Base-by-base conservation (phyloP, 179 eudicot species). In the Beta corolliflora region DNA sequence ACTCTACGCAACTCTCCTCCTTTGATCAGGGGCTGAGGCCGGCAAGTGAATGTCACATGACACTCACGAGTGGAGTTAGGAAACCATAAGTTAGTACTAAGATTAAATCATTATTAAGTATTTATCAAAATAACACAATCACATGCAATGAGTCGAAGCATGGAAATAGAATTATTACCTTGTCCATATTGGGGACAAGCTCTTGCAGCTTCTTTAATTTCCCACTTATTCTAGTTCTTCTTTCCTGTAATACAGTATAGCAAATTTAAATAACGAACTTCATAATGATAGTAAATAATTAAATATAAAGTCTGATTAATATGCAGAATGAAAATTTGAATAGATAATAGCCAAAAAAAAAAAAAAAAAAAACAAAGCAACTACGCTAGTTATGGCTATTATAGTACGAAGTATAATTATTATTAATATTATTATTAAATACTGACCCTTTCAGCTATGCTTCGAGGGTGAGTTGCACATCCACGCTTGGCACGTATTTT, bases 171-270 rank as follows among this genome's bases (percentile, higher is more conserved):
- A 12, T 5, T 3, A n/a, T 59, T 75, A 93, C 97, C 94, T 93
- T 93, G 78, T 93, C 97, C 94, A 92, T 91, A 84, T 93, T 93
- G 59, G 97, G 97, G 66, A 93, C 95, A 75, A 92, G 93, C 6
- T 92, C 97, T 71, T 93, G 95, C 76, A 93, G 85, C 82, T 91
- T 93, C 88, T 89, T 92, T 68, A 93, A 67, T 81, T 91, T 92
- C 61, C 91, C 93, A 77, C 93, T 92, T 81, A 93, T 93, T 86
- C 93, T 88, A 7, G 91, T 93, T 82, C 98, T 88, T 80, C 98
- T 88, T 72, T 92, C 98, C 98, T 93, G 78, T 77, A 84, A 4
- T 58, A 58, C 16, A 58, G 21, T 36, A 36, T 36, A 36, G 41
- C 41, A 36, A 36, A 36, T 36, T 36, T 36, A 36, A 36, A 36